A percentile compares a stretch with the other conserved stretches of the same genome.
These are phyloP conservation scores for Spergularia azorica DNA, from an alignment of 179 eudicot genomes.

Conservation along the genomic window DNA sequence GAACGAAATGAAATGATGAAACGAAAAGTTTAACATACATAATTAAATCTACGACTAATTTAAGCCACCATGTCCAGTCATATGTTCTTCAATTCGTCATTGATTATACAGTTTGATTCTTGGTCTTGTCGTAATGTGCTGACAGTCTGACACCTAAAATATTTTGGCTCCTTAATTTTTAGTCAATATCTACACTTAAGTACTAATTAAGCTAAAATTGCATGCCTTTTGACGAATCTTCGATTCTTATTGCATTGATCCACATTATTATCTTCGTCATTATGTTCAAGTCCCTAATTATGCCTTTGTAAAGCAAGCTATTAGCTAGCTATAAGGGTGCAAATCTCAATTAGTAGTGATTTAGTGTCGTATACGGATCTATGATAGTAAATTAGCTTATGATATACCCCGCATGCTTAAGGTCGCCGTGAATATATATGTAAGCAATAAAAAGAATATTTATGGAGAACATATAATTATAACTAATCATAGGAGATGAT, in stretches of 20 bases:
- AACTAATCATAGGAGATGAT: no score
- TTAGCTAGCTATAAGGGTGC: neutral
- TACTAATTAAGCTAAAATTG: constrained; percentile 3
- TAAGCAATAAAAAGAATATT: no score
- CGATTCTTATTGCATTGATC: neutral
- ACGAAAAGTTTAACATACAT: neutral
- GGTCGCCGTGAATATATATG: no score
- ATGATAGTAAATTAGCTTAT: neutral
- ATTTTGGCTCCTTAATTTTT: constrained; percentile 6
- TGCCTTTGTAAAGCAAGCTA: constrained; percentile 13
- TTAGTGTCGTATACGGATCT: neutral
- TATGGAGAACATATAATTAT: no score
- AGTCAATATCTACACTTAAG: constrained; percentile 13
- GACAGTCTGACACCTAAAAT: neutral
- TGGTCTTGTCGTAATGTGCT: constrained; percentile 13
- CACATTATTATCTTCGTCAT: neutral
- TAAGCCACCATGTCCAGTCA: neutral
- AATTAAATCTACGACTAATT: neutral
- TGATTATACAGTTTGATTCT: neutral
- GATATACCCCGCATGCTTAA: no score
- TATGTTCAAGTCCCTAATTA: constrained; percentile 7
- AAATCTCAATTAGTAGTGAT: neutral
- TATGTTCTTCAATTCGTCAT: neutral
- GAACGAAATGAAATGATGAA: no score
- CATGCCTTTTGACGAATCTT: constrained; percentile 23